These are phyloP conservation scores for Erythrophleum fordii DNA, from an alignment of 306 rosid genomes.

Conservation along the genomic window DNA sequence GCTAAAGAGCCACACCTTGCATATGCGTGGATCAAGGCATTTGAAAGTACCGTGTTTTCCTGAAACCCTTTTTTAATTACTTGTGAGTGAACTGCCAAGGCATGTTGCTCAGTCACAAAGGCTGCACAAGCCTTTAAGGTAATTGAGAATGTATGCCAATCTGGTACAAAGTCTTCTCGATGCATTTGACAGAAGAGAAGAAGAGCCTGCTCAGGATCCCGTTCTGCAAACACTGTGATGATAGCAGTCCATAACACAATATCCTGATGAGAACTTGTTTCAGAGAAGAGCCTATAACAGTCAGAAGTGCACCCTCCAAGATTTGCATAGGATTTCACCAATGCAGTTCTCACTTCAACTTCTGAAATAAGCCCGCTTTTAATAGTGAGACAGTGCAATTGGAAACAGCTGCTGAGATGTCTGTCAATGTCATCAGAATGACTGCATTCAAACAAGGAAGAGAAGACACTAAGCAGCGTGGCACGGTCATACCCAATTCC, in stretches of 20 bases:
- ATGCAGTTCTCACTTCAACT: constrained; percentile 73
- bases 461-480: constrained; percentile 64
- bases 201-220: constrained; percentile 73
- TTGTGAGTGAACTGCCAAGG: constrained; percentile 67
- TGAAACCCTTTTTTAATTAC: constrained; percentile 70
- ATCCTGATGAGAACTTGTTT: constrained; percentile 60
- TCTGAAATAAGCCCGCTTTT: constrained; percentile 63
- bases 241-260: constrained; percentile 88
- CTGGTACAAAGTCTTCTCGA: constrained; percentile 60
- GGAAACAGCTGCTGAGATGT: constrained; percentile 54
- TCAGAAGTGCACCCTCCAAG: constrained; percentile 63
- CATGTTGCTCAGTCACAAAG: constrained; percentile 65
- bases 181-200: constrained; percentile 66
- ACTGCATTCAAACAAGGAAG: constrained; percentile 56
- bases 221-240: constrained; percentile 66
- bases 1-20: constrained; percentile 78
- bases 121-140: constrained; percentile 81
- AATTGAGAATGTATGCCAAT: constrained; percentile 76
- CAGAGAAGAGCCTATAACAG: constrained; percentile 73
- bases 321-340: constrained; percentile 71
- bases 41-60: constrained; percentile 63
- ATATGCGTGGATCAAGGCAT: constrained; percentile 89
- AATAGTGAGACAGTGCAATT: constrained; percentile 69
- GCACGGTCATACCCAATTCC: constrained; percentile 73
- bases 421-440: constrained; percentile 29